Base-by-base conservation (phyloP, 257 asterid genomes). In the Solanum okadae region DNA sequence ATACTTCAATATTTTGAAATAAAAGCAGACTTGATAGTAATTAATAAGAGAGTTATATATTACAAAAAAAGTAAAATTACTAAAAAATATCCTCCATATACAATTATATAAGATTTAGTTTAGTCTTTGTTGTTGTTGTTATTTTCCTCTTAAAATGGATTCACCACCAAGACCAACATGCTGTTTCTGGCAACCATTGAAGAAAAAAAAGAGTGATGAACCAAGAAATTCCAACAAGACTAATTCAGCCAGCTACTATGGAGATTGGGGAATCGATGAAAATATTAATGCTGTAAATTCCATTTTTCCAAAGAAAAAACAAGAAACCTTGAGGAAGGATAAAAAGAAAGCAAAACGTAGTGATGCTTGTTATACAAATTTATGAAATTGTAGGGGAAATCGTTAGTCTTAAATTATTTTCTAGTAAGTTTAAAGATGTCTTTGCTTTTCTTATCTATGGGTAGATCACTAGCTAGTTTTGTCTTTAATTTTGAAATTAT, bases 221-320 rank as follows among this genome's bases (percentile, higher is more conserved):
- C 33, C 12, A 59, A 87, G 8, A 76, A 56, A 9, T 56, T 40
- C 46, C 46, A 40, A 40, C 46, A 40, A 40, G 46, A 40, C 46
- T 40, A 40, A 40, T 40, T 31, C 25, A 72, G 59, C 59, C 49
- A 61, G 13, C 68, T 87, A 77, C 85, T 87, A 87, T 59, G 86
- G 89, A 23, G 78, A 87, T 59, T 87, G 89, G 89, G 89, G 89
- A 25, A 52, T 59, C 6, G 89, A 46, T 52, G 86, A 16, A 49
- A 52, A 33, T 76, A 38, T 33, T 76, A 31, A 14, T 75, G 65
- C 87, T 56, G 49, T 6, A 38, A 61, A 38, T 65, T 56, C 71
- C 76, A 20, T 22, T 33, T 84, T 84, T 34, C 76, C 76, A 61
- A 23, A 16, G 87, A 84, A 76, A 75, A 37, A 87, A 37, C 86